These are phyloP conservation scores for Heterobasidion occidentale DNA, from an alignment of 1,284 basidiomycete genomes.

Conservation along the genomic window DNA sequence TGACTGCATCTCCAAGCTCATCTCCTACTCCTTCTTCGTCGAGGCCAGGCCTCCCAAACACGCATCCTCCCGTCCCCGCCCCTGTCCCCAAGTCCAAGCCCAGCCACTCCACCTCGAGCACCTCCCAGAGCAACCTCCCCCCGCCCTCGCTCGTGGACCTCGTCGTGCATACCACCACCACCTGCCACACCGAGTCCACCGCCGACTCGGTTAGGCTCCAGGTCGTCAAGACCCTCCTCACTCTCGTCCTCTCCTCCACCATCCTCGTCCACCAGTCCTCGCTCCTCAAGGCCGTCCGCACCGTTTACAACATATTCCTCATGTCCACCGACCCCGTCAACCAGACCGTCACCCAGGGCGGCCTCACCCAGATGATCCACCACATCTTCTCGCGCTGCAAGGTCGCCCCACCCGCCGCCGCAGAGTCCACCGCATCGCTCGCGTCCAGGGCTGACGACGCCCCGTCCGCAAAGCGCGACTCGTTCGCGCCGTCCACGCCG, in stretches of 20 bases:
- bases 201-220: conserved; percentile 89
- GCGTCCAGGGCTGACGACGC: conserved; percentile 2
- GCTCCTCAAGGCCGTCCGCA: conserved; percentile 88
- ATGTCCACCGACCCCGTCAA: conserved; percentile 85
- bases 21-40: conserved; percentile 92
- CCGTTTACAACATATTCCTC: conserved; percentile 95
- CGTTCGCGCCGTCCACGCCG: conserved; percentile 20
- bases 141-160: conserved; percentile 78
- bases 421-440: conserved; percentile 14
- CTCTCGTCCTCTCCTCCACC: conserved; percentile 80
- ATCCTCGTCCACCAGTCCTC: conserved; percentile 86
- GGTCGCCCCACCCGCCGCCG: conserved; percentile 10
- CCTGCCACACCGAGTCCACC: conserved; percentile 83
- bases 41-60: conserved; percentile 41
- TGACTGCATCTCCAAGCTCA: conserved; percentile 93
- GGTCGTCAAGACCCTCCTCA: conserved; percentile 89
- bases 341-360: conserved; percentile 94
- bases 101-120: conserved; percentile 23
- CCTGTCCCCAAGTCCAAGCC: conserved; percentile 51
- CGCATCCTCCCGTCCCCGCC: conserved; percentile 54
- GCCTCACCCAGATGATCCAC: conserved; percentile 94
- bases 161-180: conserved; percentile 89
- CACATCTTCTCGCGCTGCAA: conserved; percentile 84
- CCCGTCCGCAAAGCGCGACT: conserved; percentile 15
- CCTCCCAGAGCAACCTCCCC: conserved; percentile 41